Percentiles rank a stretch among this genome's conserved stretches.
These are phyloP conservation scores for Phytophthora parvispora DNA, from an alignment of 352 stramenopile species.

Conservation along the genomic window DNA sequence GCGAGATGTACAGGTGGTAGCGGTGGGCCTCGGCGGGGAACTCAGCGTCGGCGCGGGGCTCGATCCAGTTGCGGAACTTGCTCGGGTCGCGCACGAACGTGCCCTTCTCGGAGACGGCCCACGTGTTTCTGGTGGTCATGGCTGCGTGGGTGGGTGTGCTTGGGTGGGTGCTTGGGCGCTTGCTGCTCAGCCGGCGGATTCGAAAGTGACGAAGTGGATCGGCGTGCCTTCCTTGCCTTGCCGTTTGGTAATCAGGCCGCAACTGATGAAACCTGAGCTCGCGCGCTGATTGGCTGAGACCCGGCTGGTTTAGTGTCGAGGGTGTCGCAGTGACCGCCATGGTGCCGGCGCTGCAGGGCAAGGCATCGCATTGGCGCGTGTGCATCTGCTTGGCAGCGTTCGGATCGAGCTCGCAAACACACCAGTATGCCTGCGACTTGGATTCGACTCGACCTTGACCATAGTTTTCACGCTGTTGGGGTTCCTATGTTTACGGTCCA, in stretches of 20 bases:
- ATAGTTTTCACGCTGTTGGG: too few species aligned
- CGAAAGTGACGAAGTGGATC: conserved; percentile 37
- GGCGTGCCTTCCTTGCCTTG: not conserved
- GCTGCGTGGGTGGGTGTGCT: not conserved
- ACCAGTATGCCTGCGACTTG: too few species aligned
- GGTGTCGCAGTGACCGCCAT: too few species aligned
- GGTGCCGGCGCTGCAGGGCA: too few species aligned
- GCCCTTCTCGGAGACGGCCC: conserved; percentile 75
- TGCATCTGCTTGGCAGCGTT: too few species aligned
- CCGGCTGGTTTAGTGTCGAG: not conserved
- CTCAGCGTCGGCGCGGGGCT: conserved; percentile 60
- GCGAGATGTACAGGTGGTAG: conserved; percentile 98
- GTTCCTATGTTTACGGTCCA: too few species aligned
- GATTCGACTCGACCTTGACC: too few species aligned
- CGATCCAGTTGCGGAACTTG: conserved; percentile 88
- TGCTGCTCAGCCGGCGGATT: conserved; percentile 11
- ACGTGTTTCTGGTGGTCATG: conserved; percentile 77
- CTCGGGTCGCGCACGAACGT: conserved; percentile 77
- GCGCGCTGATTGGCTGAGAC: conserved; percentile 16
- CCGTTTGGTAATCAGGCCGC: conserved; percentile 24
- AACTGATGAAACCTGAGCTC: not conserved
- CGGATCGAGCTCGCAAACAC: too few species aligned
- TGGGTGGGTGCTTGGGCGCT: conserved; percentile 1
- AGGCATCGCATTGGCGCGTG: too few species aligned
- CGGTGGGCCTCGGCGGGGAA: conserved; percentile 71